These are phyloP conservation scores for Exophiala xenobiotica DNA, from an alignment of 2,329 filamentous ascomycete species.

Conservation along the genomic window DNA sequence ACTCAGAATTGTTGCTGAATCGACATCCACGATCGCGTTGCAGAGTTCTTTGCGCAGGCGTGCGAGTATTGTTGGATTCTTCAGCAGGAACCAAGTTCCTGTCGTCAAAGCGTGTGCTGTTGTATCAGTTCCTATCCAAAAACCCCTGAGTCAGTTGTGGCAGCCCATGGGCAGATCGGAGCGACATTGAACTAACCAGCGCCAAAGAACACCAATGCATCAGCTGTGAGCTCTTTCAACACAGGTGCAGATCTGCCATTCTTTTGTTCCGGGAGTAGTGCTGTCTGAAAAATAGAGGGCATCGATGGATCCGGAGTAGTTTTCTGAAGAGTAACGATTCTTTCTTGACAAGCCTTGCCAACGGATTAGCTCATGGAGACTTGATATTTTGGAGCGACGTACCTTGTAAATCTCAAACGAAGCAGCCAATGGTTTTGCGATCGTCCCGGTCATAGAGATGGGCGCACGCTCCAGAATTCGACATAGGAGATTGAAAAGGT, in stretches of 20 bases:
- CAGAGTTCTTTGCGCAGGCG: conserved; percentile 17
- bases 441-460: background rate
- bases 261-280: background rate
- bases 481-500: background rate
- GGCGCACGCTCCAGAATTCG: background rate
- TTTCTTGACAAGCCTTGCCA: background rate
- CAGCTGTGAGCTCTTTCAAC: background rate
- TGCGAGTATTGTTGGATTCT: conserved; percentile 9
- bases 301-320: background rate
- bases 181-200: background rate
- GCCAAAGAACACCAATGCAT: background rate
- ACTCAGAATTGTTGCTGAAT: background rate
- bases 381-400: background rate
- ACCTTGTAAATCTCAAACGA: background rate
- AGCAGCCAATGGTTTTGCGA: background rate
- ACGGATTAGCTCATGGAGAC: background rate
- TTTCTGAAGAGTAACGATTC: background rate
- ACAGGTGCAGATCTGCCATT: background rate
- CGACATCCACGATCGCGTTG: conserved; percentile 3
- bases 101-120: conserved; percentile 20
- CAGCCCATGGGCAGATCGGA: too few species aligned
- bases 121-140: conserved; percentile 22
- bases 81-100: conserved; percentile 16
- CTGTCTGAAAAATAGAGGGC: background rate
- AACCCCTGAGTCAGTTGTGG: too few species aligned